Percentiles rank a stretch among this genome's conserved stretches.
These are phyloP conservation scores for Didymella segeticola DNA, from an alignment of 2,329 filamentous ascomycete genomes.

Conservation along the genomic window DNA sequence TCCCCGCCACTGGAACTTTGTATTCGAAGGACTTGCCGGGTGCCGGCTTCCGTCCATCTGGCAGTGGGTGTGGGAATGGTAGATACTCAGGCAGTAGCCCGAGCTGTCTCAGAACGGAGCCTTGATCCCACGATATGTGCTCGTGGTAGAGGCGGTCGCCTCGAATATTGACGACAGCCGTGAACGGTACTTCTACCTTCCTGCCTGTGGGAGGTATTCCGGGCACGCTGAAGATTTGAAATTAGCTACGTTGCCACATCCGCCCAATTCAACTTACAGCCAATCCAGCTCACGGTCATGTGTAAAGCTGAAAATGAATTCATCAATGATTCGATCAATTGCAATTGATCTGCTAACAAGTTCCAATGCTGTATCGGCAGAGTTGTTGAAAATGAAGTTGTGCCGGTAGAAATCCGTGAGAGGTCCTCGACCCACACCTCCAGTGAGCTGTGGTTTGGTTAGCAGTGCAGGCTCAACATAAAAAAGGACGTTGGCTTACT, in stretches of 20 bases:
- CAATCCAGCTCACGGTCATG: conserved; percentile 30
- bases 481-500: not conserved
- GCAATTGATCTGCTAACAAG: conserved; percentile 73
- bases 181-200: conserved; percentile 66
- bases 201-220: conserved; percentile 14
- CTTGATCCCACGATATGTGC: conserved; percentile 73
- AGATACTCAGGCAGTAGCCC: conserved; percentile 69
- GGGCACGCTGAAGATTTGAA: conserved; percentile 13
- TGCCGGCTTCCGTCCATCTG: conserved; percentile 31
- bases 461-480: not conserved
- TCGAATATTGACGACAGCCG: conserved; percentile 68
- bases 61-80: conserved; percentile 58
- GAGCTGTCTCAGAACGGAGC: conserved; percentile 64
- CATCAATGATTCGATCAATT: conserved; percentile 64
- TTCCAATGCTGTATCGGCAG: conserved; percentile 69
- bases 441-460: conserved; percentile 52
- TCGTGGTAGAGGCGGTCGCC: conserved; percentile 72
- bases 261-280: conserved; percentile 31
- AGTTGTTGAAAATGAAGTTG: conserved; percentile 76
- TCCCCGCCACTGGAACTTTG: conserved; percentile 63
- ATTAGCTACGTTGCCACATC: not conserved
- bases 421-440: conserved; percentile 68
- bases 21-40: conserved; percentile 60
- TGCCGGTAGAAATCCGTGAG: conserved; percentile 71
- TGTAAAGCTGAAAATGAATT: conserved; percentile 34